These are phyloP conservation scores for Naumovozyma dairenensis DNA, from an alignment of 805 yeast species.

Conservation along the genomic window DNA sequence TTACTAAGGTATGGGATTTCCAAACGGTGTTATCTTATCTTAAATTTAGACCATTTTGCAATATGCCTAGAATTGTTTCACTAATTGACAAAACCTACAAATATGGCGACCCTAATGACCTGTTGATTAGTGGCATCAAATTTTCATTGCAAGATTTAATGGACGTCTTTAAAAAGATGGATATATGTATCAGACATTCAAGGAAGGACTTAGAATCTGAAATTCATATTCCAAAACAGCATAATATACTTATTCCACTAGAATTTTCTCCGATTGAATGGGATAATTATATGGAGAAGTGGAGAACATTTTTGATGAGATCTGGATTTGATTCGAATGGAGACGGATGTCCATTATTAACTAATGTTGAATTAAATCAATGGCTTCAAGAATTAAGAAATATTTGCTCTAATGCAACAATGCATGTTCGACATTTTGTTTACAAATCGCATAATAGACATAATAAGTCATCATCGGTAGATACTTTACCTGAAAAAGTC, in stretches of 20 bases:
- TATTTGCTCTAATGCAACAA: slow-evolving; percentile 72
- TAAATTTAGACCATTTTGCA: slow-evolving; percentile 54
- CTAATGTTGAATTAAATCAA: slow-evolving; percentile 46
- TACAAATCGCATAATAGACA: slow-evolving; percentile 15
- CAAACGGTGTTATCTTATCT: slow-evolving; percentile 62
- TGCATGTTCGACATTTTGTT: too few species aligned
- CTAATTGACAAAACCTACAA: slow-evolving; percentile 6
- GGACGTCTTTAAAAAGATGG: slow-evolving; percentile 42
- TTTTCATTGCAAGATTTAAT: slow-evolving; percentile 35
- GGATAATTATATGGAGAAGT: slow-evolving; percentile 62
- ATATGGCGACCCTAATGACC: slow-evolving; percentile 1
- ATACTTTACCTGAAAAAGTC: too few species aligned
- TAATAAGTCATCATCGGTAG: slow-evolving; percentile 1
- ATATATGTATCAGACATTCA: slow-evolving; percentile 61
- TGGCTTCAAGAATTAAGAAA: slow-evolving; percentile 69
- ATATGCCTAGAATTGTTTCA: slow-evolving; percentile 15
- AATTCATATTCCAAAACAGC: slow-evolving; percentile 70
- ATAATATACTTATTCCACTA: slow-evolving; percentile 54
- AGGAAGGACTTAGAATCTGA: slow-evolving; percentile 74
- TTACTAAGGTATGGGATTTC: slow-evolving; percentile 58
- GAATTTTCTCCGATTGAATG: slow-evolving; percentile 80
- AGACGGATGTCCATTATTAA: slow-evolving; percentile 41
- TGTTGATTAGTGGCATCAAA: slow-evolving; percentile 13
- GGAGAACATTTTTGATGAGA: slow-evolving; percentile 46
- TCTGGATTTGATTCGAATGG: slow-evolving; percentile 44